phyloP scores from a whole-genome alignment of 768 basidiomycete genomes.

The Serendipita sp. region DNA sequence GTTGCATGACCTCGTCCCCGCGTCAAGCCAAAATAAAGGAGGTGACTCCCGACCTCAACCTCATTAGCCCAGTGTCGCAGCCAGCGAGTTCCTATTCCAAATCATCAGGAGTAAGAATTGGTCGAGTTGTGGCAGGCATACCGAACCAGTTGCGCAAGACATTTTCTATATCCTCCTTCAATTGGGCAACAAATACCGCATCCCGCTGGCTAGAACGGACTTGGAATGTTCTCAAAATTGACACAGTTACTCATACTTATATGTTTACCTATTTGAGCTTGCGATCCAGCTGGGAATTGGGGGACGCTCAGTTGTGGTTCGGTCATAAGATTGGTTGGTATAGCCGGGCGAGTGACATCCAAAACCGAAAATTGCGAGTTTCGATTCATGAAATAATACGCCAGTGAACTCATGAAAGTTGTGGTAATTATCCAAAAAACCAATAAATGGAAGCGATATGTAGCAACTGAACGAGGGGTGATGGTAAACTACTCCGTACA shows the following conservation, averaged over 20 bases:
- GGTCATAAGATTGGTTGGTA: neutral
- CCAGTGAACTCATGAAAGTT: neutral
- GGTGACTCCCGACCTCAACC: conserved; percentile 48
- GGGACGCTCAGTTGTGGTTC: conserved; percentile 15
- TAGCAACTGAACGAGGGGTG: no score
- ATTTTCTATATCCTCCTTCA: conserved; percentile 61
- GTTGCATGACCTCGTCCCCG: conserved; percentile 64
- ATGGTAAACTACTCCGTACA: no score
- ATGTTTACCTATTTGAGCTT: conserved; percentile 75
- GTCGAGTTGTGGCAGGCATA: conserved; percentile 20
- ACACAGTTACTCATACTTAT: neutral
- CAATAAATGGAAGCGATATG: no score
- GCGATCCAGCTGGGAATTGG: conserved; percentile 59
- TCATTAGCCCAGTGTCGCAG: conserved; percentile 70
- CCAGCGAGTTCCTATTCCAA: conserved; percentile 59
- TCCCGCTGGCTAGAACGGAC: conserved; percentile 80
- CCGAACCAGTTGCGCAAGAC: conserved; percentile 68
- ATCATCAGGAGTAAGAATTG: neutral
- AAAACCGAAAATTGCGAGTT: neutral
- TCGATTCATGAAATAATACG: neutral
- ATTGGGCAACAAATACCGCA: conserved; percentile 53
- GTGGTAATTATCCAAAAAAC: neutral
- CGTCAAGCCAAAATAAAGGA: conserved; percentile 60
- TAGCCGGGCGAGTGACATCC: neutral
- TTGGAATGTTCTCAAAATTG: conserved; percentile 20